Base-by-base conservation (phyloP, 306 rosid genomes). In the Vicia sativa region DNA sequence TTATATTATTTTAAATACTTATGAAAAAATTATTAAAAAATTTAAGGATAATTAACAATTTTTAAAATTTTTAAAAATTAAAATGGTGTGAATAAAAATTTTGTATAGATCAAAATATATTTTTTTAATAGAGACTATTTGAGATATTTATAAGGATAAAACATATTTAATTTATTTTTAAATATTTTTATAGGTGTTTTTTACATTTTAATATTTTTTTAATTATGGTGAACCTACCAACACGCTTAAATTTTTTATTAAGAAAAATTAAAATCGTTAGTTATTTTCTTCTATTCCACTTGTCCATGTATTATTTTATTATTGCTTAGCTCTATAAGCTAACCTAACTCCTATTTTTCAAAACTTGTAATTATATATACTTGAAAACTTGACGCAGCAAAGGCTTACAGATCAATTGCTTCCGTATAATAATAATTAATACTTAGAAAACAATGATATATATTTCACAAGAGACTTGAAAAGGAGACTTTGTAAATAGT, bases 301-400 rank as follows among this genome's bases (percentile, higher is more conserved):
- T 13, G 29, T 14, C 21, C 19, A n/a, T 15, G 28, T 60, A 23
- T 21, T 58, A 52, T 15, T 31, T 53, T 25, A 39, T 38, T 15
- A 61, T 72, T 13, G 55, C 38, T 53, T 67, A 34, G 70, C 25
- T 42, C 43, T 39, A 55, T 12, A 65, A 41, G 44, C 58, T 58
- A 65, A 11, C 21, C 67, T 65, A 67, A 50, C 39, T 64, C 49
- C 44, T 60, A 37, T 34, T 21, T 74, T 74, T 34, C 59, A 42
- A 74, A 65, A 62, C 60, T 18, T 39, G 10, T 21, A 19, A 10
- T 38, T 26, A 48, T 31, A 71, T 21, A 57, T 38, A 21, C 23
- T 21, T 69, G 8, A 72, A 59, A 39, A 41, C 69, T 49, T 65
- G 59, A 16, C 65, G 64, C 9, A 67, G 18, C 16, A 74, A 48